Evolutionary conservation across 106 monocot species (phyloP), one percentile per base, ranked within the genome.

Genomic region (Allium fistulosum): DNA sequence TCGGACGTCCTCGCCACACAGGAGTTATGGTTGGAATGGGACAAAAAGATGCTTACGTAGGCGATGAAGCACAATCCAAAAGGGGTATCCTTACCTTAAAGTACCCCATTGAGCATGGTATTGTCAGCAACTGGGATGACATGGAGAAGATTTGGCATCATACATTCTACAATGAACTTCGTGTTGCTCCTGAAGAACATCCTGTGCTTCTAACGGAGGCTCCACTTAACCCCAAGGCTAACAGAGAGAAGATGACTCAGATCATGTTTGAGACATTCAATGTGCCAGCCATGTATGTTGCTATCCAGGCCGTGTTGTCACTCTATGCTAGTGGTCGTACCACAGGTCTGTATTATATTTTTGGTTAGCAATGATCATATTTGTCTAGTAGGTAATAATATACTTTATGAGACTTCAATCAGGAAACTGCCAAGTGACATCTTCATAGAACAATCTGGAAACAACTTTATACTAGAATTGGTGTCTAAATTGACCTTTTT

Each of bases 61-160:
- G 84, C 9, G 81, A 86, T 53, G 85, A 81, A 51, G 85, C 85
- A 15, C 86, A 82, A 51, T 82, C 86, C 50, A 82, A 82, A 45
- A 69, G 86, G 49, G 86, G 86, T 63, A 86, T 86, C 53, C 74
- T 86, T 14, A 86, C 86, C 53, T 66, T 86, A 48, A 86, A 86
- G 61, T 86, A 86, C 74, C 86, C 86, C 4, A 82, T 86, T 68
- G 86, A 86, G 79, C 86, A 86, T 48, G 86, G 86, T 3, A 79
- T 86, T 59, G 86, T 86, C 14, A 87, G 74, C 74, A 83, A 87
- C 68, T 87, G 87, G 87, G 87, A 87, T 61, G 87, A 87, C 67
- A 85, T 85, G 81, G 84, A 84, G 61, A 84, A 84, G 63, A 80
- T 83, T 46, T 83, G 82, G 82, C 78, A 78, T 51, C 79, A 78